These are phyloP conservation scores for Phytophthora chlamydospora DNA, from an alignment of 352 stramenopile species.

Conservation along the genomic window DNA sequence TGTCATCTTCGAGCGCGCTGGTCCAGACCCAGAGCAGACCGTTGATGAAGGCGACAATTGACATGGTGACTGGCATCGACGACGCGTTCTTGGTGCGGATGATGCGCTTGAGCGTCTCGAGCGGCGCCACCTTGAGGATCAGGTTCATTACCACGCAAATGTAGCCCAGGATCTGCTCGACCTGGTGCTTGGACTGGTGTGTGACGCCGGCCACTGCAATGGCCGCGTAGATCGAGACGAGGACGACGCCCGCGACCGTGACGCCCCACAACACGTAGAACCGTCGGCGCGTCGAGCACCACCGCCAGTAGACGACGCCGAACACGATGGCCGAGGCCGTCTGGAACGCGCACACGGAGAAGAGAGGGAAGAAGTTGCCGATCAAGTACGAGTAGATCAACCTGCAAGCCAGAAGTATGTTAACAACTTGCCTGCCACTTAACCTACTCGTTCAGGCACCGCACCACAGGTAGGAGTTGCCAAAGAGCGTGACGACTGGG, in stretches of 20 bases:
- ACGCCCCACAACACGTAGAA: constrained; percentile 28
- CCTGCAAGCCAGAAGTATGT: constrained; percentile 9
- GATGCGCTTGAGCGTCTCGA: constrained; percentile 36
- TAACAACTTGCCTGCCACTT: not conserved
- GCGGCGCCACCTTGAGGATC: constrained; percentile 27
- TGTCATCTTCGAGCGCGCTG: constrained; percentile 23
- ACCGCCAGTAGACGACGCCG: constrained; percentile 21
- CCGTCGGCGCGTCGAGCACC: constrained; percentile 15
- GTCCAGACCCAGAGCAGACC: constrained; percentile 34
- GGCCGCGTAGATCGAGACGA: constrained; percentile 30
- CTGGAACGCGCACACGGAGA: constrained; percentile 26
- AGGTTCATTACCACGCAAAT: constrained; percentile 35
- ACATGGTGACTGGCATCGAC: constrained; percentile 37
- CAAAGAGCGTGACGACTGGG: constrained; percentile 30
- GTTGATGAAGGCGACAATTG: constrained; percentile 31
- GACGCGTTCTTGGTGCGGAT: constrained; percentile 38
- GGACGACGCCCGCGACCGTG: constrained; percentile 5
- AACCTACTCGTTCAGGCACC: not conserved
- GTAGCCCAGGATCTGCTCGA: constrained; percentile 29
- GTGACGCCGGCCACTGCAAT: constrained; percentile 27
- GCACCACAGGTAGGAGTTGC: constrained; percentile 31
- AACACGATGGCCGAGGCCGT: constrained; percentile 26
- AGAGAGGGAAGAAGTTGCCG: constrained; percentile 36
- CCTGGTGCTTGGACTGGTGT: constrained; percentile 31
- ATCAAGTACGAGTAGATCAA: constrained; percentile 37